These are phyloP conservation scores for Amanita polypyramis DNA, from an alignment of 768 basidiomycete genomes.

Conservation along the genomic window DNA sequence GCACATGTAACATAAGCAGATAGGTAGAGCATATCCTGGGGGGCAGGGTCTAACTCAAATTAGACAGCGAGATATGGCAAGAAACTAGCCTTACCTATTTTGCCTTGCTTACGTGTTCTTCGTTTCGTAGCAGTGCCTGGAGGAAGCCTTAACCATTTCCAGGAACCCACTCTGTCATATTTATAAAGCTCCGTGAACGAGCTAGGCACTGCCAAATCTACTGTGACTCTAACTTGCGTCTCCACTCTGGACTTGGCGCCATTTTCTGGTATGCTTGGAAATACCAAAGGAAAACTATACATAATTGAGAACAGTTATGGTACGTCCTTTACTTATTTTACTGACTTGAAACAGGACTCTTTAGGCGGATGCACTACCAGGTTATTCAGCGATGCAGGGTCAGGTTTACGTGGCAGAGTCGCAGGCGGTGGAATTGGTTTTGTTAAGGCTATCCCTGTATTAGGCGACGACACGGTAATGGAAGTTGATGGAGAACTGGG, in stretches of 20 bases:
- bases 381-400: conserved; percentile 37
- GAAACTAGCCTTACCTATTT: conserved; percentile 45
- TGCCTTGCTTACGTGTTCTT: conserved; percentile 74
- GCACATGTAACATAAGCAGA: conserved; percentile 71
- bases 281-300: conserved; percentile 64
- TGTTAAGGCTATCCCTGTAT: conserved; percentile 35
- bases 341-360: conserved; percentile 70
- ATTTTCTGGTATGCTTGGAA: conserved; percentile 71
- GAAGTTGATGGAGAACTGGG: conserved; percentile 15
- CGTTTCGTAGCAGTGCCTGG: conserved; percentile 77
- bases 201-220: conserved; percentile 67
- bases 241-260: conserved; percentile 93
- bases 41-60: conserved; percentile 42
- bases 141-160: conserved; percentile 81
- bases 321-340: conserved; percentile 9
- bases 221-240: conserved; percentile 80
- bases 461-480: conserved; percentile 23
- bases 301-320: conserved; percentile 10
- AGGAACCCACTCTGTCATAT: conserved; percentile 79
- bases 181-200: conserved; percentile 49
- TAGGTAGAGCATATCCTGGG: conserved; percentile 63
- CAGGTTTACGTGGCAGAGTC: conserved; percentile 43
- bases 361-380: conserved; percentile 62
- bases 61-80: conserved; percentile 8
- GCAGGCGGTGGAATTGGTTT: conserved; percentile 63